Base-by-base conservation (phyloP, 306 rosid genomes). In the Ziziphus jujuba region DNA sequence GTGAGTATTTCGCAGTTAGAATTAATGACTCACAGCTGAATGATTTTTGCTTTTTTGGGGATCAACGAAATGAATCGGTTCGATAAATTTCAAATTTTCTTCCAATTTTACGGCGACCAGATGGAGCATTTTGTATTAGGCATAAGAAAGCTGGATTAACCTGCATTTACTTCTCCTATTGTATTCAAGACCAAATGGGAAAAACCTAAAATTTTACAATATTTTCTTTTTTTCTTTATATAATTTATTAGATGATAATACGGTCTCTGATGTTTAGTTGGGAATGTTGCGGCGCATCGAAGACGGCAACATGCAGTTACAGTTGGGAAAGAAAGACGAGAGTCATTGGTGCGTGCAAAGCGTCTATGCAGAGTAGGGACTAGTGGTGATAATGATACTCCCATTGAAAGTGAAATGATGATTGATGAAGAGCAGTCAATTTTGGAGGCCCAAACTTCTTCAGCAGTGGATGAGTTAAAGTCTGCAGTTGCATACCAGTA, bases 271-370 rank as follows among this genome's bases (percentile, higher is more conserved):
- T 73, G 67, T 33, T 25, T 75, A 93, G 99, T 90, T 77, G 97
- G 85, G n/a, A 77, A 36, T 75, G 81, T 74, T 66, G 99, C 99
- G 0, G 95, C 83, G 15, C 61, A 77, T 24, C 83, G 90, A 66
- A 81, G 99, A 56, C 71, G 99, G 12, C 84, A 87, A 66, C 79
- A 83, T 54, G 97, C 99, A 11, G 77, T 85, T 22, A 66, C 95
- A 5, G 79, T 93, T 61, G 88, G 95, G 58, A 93, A 84, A 68
- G 96, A 93, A 76, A 82, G 97, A 64, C 82, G 97, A 74, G 97
- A 87, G 40, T 88, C 87, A 6, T 47, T 88, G 68, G 76, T 93
- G 65, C 96, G 95, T 5, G 92, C 97, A 5, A 93, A 93, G 77
- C 83, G 99, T 7, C 76, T 90, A 4, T 93, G 99, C 74, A 82